Percentiles rank a stretch among this genome's conserved stretches.
phyloP scores from a whole-genome alignment of 768 basidiomycete species.

The Mycena amicta region DNA sequence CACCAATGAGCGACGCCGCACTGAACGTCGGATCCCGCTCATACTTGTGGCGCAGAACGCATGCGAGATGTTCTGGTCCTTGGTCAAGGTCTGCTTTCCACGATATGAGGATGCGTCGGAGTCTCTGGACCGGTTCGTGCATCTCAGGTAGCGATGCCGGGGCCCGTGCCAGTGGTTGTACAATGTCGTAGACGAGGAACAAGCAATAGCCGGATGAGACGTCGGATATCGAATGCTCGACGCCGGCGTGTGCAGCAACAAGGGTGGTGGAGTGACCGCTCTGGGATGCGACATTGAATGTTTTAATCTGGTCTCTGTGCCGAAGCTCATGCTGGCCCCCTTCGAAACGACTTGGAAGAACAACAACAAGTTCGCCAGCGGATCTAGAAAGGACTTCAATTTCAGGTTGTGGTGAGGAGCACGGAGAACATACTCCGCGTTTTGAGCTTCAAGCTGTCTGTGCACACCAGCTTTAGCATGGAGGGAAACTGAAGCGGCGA shows the following conservation, averaged over 20 bases:
- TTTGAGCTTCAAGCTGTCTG: too few relatives aligned
- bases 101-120: background rate
- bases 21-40: background rate
- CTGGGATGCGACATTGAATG: background rate
- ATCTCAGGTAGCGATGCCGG: background rate
- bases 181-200: conserved; percentile 3
- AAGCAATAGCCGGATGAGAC: conserved; percentile 5
- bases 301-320: background rate
- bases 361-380: background rate
- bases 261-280: background rate
- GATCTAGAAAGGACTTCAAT: background rate
- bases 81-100: background rate
- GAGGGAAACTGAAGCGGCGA: too few relatives aligned
- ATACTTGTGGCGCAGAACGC: background rate
- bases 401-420: too few relatives aligned
- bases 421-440: background rate
- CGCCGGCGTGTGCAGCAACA: conserved; percentile 1
- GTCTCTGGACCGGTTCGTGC: background rate
- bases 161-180: background rate
- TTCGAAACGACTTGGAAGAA: conserved; percentile 3
- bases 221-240: background rate
- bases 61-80: background rate
- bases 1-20: background rate
- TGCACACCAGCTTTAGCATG: too few relatives aligned
- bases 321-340: conserved; percentile 4